Base-by-base conservation (phyloP, 1,284 basidiomycete genomes). In the Cutaneotrichosporon cutaneum region DNA sequence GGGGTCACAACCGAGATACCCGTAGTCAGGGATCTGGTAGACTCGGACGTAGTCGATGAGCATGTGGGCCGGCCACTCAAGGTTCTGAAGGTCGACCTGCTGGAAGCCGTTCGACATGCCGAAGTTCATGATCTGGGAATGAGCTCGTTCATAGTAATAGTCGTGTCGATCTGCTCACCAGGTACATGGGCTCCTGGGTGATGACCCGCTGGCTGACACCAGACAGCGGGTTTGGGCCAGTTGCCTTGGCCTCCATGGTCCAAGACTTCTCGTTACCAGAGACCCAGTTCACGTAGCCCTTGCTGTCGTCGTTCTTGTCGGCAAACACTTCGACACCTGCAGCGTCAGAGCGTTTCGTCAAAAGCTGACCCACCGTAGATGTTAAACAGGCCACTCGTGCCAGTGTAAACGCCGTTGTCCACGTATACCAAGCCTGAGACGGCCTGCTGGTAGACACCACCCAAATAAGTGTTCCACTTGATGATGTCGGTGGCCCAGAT, bases 1-100 rank as follows among this genome's bases (percentile, higher is more conserved):
- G 1, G 92, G 92, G 72, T 93, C 89, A 72, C 93, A 95, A 2
- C 92, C 90, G 39, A 92, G 82, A 73, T 90, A 90, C 58, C 87
- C 84, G 14, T 54, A 39, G 10, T 83, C 74, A 58, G 85, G 77
- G 63, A 84, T 82, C 14, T 85, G 90, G 74, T 92, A 93, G 3
- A 94, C 87, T 9, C 92, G 85, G 48, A 94, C 84, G 78, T 87
- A 95, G 72, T 96, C 92, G 58, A 95, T 80, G 27, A 81, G 80
- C 88, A 94, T 80, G 83, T 1, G 82, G 8, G 55, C 83, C 0
- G 91, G 91, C 81, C 90, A 92, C 2, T 73, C 78, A 45, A 93
- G 81, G 58, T 88, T 80, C 0, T 82, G 75, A 54, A 88, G 81
- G 75, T 92, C 85, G 51, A 91, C 86, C 4, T 68, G 58, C 63